Evolutionary conservation across 2,329 filamentous ascomycete species (phyloP).

Genomic region (Phialocephala sp.): DNA sequence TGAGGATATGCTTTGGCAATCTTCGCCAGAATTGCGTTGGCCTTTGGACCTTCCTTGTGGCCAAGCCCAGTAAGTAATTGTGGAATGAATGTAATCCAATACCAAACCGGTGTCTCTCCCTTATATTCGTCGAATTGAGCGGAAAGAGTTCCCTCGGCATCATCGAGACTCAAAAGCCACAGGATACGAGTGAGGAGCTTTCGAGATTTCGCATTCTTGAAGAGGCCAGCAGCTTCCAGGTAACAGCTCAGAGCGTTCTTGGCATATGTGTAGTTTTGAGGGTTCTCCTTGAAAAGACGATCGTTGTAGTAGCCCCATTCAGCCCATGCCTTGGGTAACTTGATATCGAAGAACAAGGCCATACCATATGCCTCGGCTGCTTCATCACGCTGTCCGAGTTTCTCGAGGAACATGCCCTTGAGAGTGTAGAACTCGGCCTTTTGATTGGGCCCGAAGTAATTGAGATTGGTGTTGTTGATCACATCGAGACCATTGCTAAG

Average conservation of each 20-base stretch:
- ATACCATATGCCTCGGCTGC: constrained; percentile 94
- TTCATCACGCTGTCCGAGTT: constrained; percentile 87
- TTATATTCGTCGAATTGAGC: constrained; percentile 94
- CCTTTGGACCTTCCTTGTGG: constrained; percentile 87
- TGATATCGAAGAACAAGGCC: constrained; percentile 93
- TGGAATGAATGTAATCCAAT: constrained; percentile 99
- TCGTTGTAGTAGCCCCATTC: constrained; percentile 99
- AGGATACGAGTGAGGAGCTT: constrained; percentile 92
- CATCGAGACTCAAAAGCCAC: constrained; percentile 94
- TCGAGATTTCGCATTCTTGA: constrained; percentile 95
- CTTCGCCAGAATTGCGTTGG: constrained; percentile 85
- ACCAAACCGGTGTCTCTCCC: constrained; percentile 97
- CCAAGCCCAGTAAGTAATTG: constrained; percentile 91
- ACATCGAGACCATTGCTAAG: constrained; percentile 93
- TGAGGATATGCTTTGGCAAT: constrained; percentile 97
- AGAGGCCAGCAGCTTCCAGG: constrained; percentile 91
- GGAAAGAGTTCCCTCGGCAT: constrained; percentile 81
- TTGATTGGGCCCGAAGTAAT: constrained; percentile 94
- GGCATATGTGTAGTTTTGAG: constrained; percentile 79
- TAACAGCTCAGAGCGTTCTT: constrained; percentile 95
- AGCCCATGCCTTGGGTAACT: constrained; percentile 95
- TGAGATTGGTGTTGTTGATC: constrained; percentile 99
- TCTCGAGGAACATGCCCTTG: constrained; percentile 99
- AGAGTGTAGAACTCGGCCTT: constrained; percentile 99
- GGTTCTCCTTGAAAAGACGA: constrained; percentile 91